Conservation (phyloP, 2,329 filamentous ascomycete species). For the Pseudogymnoascus sp. region DNA sequence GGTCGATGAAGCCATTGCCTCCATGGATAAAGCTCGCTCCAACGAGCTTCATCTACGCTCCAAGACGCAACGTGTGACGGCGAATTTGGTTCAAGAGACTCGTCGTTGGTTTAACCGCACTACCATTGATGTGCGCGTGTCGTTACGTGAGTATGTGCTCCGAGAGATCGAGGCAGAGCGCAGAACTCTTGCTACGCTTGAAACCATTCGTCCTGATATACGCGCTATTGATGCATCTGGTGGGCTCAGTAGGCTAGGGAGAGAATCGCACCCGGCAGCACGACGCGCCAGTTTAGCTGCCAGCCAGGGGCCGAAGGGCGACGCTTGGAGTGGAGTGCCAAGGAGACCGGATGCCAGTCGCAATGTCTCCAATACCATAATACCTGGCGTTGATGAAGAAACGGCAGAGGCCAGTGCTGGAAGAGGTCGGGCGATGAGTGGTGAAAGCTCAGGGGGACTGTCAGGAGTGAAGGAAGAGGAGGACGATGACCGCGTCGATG, state of each 20-base stretch:
- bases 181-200: conserved; percentile 82
- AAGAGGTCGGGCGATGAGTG: conserved; percentile 25
- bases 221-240: conserved; percentile 86
- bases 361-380: conserved; percentile 66
- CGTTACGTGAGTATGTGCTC: conserved; percentile 84
- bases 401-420: conserved; percentile 41
- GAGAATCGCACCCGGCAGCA: conserved; percentile 69
- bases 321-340: conserved; percentile 93
- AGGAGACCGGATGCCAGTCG: conserved; percentile 67
- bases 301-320: conserved; percentile 93
- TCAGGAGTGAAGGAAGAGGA: conserved; percentile 66
- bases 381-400: conserved; percentile 56
- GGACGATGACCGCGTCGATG: conserved; percentile 89
- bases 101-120: conserved; percentile 87
- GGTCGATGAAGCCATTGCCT: conserved; percentile 91
- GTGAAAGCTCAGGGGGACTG: conserved; percentile 36
- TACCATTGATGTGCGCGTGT: conserved; percentile 69
- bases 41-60: conserved; percentile 73
- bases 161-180: conserved; percentile 94
- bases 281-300: conserved; percentile 72
- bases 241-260: conserved; percentile 79
- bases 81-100: conserved; percentile 80
- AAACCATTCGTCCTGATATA: conserved; percentile 87
- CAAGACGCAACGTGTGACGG: conserved; percentile 83
- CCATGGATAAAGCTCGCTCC: conserved; percentile 77